Conservation (phyloP, 768 basidiomycete genomes). For the Termitomyces sp. region DNA sequence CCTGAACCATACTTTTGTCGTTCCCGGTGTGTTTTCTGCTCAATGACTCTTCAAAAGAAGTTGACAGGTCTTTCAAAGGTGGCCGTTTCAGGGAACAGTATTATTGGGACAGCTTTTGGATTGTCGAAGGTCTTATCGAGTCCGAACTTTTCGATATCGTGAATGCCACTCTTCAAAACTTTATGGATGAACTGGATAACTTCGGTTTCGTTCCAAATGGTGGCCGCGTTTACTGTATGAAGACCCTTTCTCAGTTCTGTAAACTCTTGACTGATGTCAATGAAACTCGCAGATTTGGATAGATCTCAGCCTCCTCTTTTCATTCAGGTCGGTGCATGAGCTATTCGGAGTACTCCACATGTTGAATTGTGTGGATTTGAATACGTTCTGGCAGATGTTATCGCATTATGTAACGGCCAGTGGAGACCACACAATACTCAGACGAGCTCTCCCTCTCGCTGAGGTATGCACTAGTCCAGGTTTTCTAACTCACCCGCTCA, state of each 20-base stretch:
- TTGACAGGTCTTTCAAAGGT: conserved; percentile 23
- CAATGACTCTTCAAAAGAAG: not conserved
- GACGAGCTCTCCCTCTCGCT: conserved; percentile 77
- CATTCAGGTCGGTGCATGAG: conserved; percentile 49
- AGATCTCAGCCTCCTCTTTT: conserved; percentile 92
- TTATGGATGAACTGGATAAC: conserved; percentile 85
- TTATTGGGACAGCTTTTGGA: conserved; percentile 76
- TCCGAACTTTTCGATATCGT: conserved; percentile 70
- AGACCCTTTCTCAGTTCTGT: not conserved
- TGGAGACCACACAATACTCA: conserved; percentile 70
- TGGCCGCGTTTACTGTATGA: conserved; percentile 80
- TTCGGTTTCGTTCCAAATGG: conserved; percentile 96
- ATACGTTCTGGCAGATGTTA: conserved; percentile 59
- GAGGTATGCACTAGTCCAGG: conserved; percentile 42
- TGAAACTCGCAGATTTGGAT: conserved; percentile 57
- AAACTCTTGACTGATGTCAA: conserved; percentile 32
- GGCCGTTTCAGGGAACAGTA: conserved; percentile 83
- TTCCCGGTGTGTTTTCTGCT: conserved; percentile 54
- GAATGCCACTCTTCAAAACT: conserved; percentile 81
- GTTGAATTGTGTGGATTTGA: not conserved
- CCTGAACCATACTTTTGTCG: conserved; percentile 85
- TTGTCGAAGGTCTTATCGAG: conserved; percentile 79
- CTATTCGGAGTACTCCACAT: not conserved
- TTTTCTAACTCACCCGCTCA: not conserved
- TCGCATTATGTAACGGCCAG: conserved; percentile 72